Evolutionary conservation across 2,329 filamentous ascomycete genomes (phyloP), one percentile per base, ranked within the genome.

Genomic region (Colletotrichum siamense): DNA sequence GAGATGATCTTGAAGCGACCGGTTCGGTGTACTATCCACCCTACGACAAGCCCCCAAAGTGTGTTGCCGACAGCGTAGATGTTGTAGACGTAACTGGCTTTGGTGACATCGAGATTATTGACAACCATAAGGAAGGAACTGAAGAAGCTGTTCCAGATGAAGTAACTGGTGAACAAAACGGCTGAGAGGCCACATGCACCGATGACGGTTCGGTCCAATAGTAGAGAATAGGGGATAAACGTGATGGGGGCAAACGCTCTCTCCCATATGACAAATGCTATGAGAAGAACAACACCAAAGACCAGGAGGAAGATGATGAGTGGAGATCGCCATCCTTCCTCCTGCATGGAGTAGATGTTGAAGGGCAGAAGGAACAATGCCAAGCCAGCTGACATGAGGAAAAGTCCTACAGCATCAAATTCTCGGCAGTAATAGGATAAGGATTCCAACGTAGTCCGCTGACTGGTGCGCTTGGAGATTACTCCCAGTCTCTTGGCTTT

Each of bases 361-460:
- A 88, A 89, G 0, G 90, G 90, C 1, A 91, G 86, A 7, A 91
- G 84, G 34, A 92, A 86, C 61, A 91, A 84, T 59, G 87, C 86
- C 64, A 90, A 87, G 10, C 89, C 87, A 12, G 85, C 86, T 39
- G 89, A 89, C 75, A 91, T 83, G 26, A 92, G 81, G 28, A 91
- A 80, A 59, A 90, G 85, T 8, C 90, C 91, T 5, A 89, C 26
- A 2, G 55, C 44, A 30, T 34, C 65, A 6, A 70, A 70, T 10
- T 62, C 67, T 28, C 16, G 30, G 44, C 44, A 57, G 44, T 59
- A 69, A 4, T 69, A 59, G 5, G 18, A 52, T 10, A 52, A 52
- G 3, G 44, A 52, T 52, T 52, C 44, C 10, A 52, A 52, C n/a
- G 10, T 5, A 22, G 44, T 52, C n/a, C 44, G 44, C 44, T 52